phyloP scores from a whole-genome alignment of 495 filamentous ascomycete species.

The Penicillium coffeae region DNA sequence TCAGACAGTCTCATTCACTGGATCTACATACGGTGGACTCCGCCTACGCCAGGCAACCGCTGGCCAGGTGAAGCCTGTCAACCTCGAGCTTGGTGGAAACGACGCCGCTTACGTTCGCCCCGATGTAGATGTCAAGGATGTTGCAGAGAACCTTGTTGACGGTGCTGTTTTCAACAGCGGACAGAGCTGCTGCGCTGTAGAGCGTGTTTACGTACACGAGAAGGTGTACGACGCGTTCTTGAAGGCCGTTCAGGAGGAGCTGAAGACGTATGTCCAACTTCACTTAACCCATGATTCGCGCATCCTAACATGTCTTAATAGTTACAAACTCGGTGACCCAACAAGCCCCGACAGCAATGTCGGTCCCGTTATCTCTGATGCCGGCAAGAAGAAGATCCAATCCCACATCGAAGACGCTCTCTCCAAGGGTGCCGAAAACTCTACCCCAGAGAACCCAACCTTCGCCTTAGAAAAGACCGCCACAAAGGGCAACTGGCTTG shows the following conservation, averaged over 20 bases:
- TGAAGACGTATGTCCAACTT: slow-evolving; percentile 45
- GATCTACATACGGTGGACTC: slow-evolving; percentile 81
- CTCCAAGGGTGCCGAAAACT: slow-evolving; percentile 73
- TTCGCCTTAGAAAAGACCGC: slow-evolving; percentile 59
- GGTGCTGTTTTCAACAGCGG: slow-evolving; percentile 95
- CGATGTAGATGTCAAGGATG: slow-evolving; percentile 85
- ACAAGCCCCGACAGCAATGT: slow-evolving; percentile 72
- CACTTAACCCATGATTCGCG: neutral
- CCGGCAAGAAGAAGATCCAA: slow-evolving; percentile 65
- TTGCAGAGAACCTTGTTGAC: slow-evolving; percentile 89
- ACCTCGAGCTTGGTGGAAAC: slow-evolving; percentile 90
- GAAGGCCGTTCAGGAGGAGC: slow-evolving; percentile 67
- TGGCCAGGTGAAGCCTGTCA: slow-evolving; percentile 73
- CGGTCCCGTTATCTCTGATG: slow-evolving; percentile 82
- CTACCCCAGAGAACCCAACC: slow-evolving; percentile 75
- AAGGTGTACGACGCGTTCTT: slow-evolving; percentile 80
- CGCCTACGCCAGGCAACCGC: slow-evolving; percentile 78
- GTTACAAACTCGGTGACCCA: slow-evolving; percentile 87
- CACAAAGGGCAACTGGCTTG: slow-evolving; percentile 75
- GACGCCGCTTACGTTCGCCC: slow-evolving; percentile 85
- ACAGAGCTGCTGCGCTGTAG: slow-evolving; percentile 92
- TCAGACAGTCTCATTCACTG: slow-evolving; percentile 81
- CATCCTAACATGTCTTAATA: slow-evolving; percentile 24
- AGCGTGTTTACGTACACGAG: slow-evolving; percentile 88
- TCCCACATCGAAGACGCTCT: slow-evolving; percentile 81